phyloP scores from a whole-genome alignment of 1,139 yeast genomes.

The Saccharomycopsis hybrid region DNA sequence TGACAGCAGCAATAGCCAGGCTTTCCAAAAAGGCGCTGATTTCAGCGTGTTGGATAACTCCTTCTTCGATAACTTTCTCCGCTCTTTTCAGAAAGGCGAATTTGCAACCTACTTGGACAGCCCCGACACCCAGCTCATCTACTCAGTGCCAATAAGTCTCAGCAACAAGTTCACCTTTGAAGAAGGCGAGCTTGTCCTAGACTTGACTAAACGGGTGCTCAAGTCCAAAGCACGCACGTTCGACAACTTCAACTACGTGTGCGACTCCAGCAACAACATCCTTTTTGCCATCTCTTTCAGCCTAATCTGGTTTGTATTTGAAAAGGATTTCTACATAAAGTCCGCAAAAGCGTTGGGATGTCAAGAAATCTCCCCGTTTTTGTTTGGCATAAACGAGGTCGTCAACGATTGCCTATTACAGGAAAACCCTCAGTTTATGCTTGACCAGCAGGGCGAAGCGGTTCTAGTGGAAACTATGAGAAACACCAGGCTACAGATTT shows the following conservation, averaged over 20 bases:
- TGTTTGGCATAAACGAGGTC: not conserved
- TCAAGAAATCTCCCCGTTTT: conserved; percentile 1
- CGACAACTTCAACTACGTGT: conserved; percentile 4
- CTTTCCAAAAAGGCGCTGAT: not conserved
- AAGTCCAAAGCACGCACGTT: conserved; percentile 1
- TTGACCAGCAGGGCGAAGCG: not conserved
- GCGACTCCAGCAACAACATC: not conserved
- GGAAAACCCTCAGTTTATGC: not conserved
- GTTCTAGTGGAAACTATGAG: not conserved
- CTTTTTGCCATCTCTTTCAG: conserved; percentile 3
- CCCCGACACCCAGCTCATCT: conserved; percentile 2
- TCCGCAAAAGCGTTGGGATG: conserved; percentile 7
- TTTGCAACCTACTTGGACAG: conserved; percentile 4
- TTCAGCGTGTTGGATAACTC: not conserved
- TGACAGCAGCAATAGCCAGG: too few species aligned
- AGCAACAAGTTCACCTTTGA: conserved; percentile 15
- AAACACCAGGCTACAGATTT: not conserved
- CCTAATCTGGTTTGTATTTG: conserved; percentile 13
- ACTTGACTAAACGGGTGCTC: not conserved
- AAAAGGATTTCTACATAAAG: conserved; percentile 13
- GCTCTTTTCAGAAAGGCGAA: conserved; percentile 16
- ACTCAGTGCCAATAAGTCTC: conserved; percentile 11
- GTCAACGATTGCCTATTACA: too few species aligned
- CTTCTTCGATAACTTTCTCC: conserved; percentile 14
- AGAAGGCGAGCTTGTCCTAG: conserved; percentile 11